Evolutionary conservation across 75 land plant species (phyloP), one percentile per base, ranked within the genome.

Genomic region (Pinus tabuliformis): DNA sequence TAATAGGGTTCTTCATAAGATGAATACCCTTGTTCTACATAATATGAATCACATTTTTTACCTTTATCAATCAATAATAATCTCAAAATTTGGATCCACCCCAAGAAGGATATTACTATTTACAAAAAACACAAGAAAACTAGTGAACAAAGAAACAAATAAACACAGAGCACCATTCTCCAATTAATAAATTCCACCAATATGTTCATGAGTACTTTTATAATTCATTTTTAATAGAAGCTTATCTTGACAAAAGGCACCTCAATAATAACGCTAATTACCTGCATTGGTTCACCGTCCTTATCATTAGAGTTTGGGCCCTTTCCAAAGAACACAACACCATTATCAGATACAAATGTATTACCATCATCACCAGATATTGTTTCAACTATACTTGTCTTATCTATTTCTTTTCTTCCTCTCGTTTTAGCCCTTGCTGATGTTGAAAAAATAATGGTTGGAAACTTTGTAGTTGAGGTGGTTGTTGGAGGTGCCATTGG

Each of bases 361-460:
- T 42, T 68, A 17, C 42, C 71, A 59, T 58, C 76, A 26, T 30
- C 86, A 42, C 45, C 68, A 30, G 26, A 39, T 33, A 56, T 14
- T 12, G 45, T 58, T 20, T 74, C 75, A 39, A 42, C 73, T 24
- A 75, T 71, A 28, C 72, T 56, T 72, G 76, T 83, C 6, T 18
- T 24, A 49, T 83, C 88, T n/a, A 77, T 73, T 21, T 86, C 88
- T 58, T 79, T 83, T 79, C 79, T 85, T 1, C 78, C 78, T 76
- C 85, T 65, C 49, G 81, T 81, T 72, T 86, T 86, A 18, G 88
- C 86, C 60, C 88, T 57, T 4, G 72, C 86, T 3, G 88, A 86
- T 21, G 88, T 86, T 12, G 88, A 86, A 39, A 86, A 71, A 58
- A 86, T 86, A 11, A 86, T 86, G 22, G 82, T 84, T 28, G 88